Base-by-base conservation (phyloP, 345 rosid species). In the Euclidium syriacum region DNA sequence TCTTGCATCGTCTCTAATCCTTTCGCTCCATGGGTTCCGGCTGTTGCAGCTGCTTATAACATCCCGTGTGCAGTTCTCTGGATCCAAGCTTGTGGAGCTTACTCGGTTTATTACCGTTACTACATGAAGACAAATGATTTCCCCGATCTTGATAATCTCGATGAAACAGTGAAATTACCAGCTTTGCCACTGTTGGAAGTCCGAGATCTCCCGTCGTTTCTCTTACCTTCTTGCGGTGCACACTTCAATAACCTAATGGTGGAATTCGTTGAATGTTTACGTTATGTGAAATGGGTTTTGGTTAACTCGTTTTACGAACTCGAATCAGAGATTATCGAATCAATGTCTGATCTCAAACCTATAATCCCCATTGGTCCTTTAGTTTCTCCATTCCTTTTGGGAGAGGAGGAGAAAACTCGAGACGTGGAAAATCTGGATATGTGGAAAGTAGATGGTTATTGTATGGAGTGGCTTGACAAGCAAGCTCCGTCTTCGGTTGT, bases 381-480 rank as follows among this genome's bases (percentile, higher is more conserved):
- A 15, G 87, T 81, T 48, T 77, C 87, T n/a, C 74, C 82, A 0
- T 68, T 32, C 26, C 32, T 77, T 34, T 46, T 82, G 20, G 78
- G 73, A 25, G 53, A 69, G 43, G 68, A 70, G 20, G 54, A 55
- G 0, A 6, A 61, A 52, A 32, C 38, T 40, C 53, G 5, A 0
- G 54, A 47, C 0, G 58, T 3, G 4, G 62, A 60, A 8, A 78
- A 39, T 26, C 52, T 73, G 14, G 80, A 77, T 39, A 8, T 73
- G 67, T 76, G 81, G 79, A 72, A 26, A 3, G 50, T 68, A 1
- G 79, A 75, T 32, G 76, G 30, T 52, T 40, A 59, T 9, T 83
- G 87, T 74, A 66, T 80, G 9, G 70, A 79, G 25, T 83, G 85
- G 85, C 82, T 86, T 25, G 84, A 83, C 70, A 63, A 69, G 67